Evolutionary conservation across 129 eudicot genomes (phyloP), one percentile per base, ranked within the genome.

Genomic region (Ambrosia artemisiifolia): DNA sequence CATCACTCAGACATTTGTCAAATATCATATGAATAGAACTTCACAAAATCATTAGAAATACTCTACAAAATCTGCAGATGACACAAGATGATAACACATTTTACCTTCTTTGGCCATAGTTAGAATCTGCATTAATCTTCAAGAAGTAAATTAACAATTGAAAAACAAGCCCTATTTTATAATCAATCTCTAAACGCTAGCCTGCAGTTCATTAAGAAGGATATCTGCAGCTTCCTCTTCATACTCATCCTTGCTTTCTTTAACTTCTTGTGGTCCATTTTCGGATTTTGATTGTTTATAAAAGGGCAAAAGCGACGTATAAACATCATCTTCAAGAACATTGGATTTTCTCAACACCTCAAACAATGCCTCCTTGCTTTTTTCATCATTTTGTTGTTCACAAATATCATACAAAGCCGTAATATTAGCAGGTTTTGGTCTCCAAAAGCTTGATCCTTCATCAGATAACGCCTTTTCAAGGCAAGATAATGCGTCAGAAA

Each of bases 371-470:
- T 83, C 87, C 77, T 88, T 91, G 62, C 80, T 86, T 13, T 55
- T 62, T 11, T n/a, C 28, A 30, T 91, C 88, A 13, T 48, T 71
- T 61, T 80, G 82, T 76, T 68, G 70, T 62, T 87, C 84, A 56
- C 75, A 83, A 30, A 81, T 65, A 72, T 74, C 65, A 69, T 88
- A 85, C 80, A 88, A 72, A 24, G 55, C 10, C n/a, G 74, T 67
- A 8, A 85, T 81, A 53, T 76, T 88, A 0, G 11, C 38, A 0
- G 88, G 93, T 76, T 78, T 94, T 34, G 95, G 95, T 76, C 80
- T 86, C 99, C 99, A 94, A 70, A 50, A 82, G 72, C 84, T 84
- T 33, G 90, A 69, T 47, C 91, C 88, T 35, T 82, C 85, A 28
- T 74, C 50, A 12, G 65, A 73, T 49, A 74, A 69, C 14, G 96